These are phyloP conservation scores for Serpula lacrymans DNA, from an alignment of 768 basidiomycete species.

Conservation along the genomic window DNA sequence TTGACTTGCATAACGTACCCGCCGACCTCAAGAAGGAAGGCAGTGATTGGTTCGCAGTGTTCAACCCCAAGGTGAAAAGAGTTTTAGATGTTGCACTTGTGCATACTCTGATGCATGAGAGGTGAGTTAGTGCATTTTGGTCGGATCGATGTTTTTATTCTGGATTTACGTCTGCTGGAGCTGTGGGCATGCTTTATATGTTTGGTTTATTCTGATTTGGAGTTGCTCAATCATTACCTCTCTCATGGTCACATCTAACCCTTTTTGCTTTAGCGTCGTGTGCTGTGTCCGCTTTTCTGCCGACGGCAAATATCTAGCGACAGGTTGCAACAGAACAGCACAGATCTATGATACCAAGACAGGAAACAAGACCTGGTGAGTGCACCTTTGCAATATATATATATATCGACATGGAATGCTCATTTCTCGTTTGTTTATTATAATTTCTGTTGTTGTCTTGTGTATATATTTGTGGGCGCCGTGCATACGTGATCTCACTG, in stretches of 20 bases:
- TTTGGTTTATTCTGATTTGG: too few relatives aligned
- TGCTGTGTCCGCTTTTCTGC: constrained; percentile 94
- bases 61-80: constrained; percentile 77
- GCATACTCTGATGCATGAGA: constrained; percentile 89
- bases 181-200: too few relatives aligned
- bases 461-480: too few relatives aligned
- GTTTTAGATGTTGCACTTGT: constrained; percentile 76
- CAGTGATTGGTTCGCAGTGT: constrained; percentile 85
- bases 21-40: constrained; percentile 71
- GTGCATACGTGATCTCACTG: too few relatives aligned
- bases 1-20: constrained; percentile 43
- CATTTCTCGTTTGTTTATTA: neutral
- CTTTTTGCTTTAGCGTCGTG: constrained; percentile 49
- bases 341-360: constrained; percentile 94
- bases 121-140: constrained; percentile 39
- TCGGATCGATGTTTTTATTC: too few relatives aligned
- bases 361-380: constrained; percentile 80
- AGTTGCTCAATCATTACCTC: too few relatives aligned
- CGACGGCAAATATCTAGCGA: constrained; percentile 89
- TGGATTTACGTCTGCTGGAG: too few relatives aligned
- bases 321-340: constrained; percentile 93
- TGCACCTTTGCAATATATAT: constrained; percentile 10
- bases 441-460: neutral
- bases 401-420: too few relatives aligned
- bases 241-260: neutral